Base-by-base conservation (phyloP, 169 alveolate species). In the Plasmodium falciparum region DNA sequence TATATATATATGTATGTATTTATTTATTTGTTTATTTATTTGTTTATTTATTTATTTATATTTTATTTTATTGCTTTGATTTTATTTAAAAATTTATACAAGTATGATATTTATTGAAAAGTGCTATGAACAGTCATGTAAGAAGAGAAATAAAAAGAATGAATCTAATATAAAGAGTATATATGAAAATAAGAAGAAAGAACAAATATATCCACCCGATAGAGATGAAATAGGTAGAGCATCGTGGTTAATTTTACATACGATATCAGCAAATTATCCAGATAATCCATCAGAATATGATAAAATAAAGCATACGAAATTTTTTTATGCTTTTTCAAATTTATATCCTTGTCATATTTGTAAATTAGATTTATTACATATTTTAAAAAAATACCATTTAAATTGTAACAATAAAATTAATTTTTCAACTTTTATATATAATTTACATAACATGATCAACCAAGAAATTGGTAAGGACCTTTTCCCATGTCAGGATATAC, bases 301-400 rank as follows among this genome's bases (percentile, higher is more conserved):
- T 39, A 66, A 69, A 56, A 80, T 88, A 67, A 71, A 72, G 61
- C 89, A 80, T 47, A 65, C 74, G 17, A 83, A 91, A 20, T 95
- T 94, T 92, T 74, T 96, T 58, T 15, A 89, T 62, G 91, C 97
- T 13, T 95, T 95, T 71, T 90, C 97, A 9, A 80, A 71, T 59
- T 69, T 94, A 3, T 95, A 95, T 73, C 98, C 98, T 11, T 95
- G 98, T 66, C 93, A 88, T 59, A 88, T 95, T 1, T 95, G 98
- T 85, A 92, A 96, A 63, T 92, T 90, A 1, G 93, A 94, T 39
- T 90, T 95, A 20, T 73, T 88, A 15, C 91, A 92, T 5, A 93
- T 94, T 47, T 88, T 93, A 49, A 61, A 63, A 20, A 56, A 73
- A 39, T 26, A 89, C n/a, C 95, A 95, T 0, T 96, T 97, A 24